These are phyloP conservation scores for Avena insularis DNA, from an alignment of 176 grass and related monocot genomes.

Conservation along the genomic window DNA sequence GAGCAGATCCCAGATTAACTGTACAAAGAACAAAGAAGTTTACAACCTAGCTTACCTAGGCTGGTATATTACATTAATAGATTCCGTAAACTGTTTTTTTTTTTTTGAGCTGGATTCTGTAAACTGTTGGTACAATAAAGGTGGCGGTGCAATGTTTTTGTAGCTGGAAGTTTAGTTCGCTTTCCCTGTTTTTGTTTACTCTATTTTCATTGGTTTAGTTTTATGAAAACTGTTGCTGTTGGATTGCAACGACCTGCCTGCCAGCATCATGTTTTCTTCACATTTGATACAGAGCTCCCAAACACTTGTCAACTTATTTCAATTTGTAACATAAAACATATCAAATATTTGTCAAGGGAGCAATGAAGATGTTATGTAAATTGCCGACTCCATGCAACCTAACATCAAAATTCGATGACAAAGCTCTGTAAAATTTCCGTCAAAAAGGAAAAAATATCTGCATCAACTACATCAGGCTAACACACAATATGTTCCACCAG, in stretches of 20 bases:
- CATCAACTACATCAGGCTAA: constrained; percentile 38
- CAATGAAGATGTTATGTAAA: not conserved
- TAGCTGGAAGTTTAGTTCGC: constrained; percentile 12
- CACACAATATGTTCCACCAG: constrained; percentile 44
- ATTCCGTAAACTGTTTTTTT: constrained; percentile 34
- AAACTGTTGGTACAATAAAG: constrained; percentile 43
- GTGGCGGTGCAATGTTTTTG: constrained; percentile 28
- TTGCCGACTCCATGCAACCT: not conserved
- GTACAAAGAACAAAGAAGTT: constrained; percentile 45
- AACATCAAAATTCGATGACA: constrained; percentile 17
- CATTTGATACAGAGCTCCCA: not conserved
- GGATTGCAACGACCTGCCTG: constrained; percentile 20
- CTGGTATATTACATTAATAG: constrained; percentile 56
- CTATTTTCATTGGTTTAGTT: not conserved
- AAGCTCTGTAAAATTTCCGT: not conserved
- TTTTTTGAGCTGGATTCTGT: constrained; percentile 10
- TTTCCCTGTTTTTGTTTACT: constrained; percentile 13
- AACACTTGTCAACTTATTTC: constrained; percentile 2
- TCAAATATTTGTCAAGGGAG: constrained; percentile 28
- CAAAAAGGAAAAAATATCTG: not conserved
- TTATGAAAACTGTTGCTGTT: constrained; percentile 32
- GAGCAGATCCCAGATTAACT: constrained; percentile 45
- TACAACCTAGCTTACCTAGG: constrained; percentile 40
- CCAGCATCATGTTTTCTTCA: not conserved
- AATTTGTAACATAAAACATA: not conserved